phyloP scores from a whole-genome alignment of 768 basidiomycete genomes.

The Mycena amicta region DNA sequence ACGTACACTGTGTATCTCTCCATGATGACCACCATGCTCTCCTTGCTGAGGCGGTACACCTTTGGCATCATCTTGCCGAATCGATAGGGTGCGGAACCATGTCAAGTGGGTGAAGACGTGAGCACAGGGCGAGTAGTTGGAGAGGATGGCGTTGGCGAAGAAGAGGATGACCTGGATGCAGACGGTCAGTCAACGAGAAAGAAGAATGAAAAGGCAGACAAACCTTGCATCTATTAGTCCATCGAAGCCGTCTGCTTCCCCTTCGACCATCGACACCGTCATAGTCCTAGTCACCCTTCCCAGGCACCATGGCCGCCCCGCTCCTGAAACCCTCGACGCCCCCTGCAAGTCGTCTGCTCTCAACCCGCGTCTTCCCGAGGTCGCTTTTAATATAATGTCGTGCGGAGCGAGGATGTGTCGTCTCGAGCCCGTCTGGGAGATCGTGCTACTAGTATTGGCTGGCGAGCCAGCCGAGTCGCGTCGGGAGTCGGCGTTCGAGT shows the following conservation, averaged over 20 bases:
- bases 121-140: conserved; percentile 8
- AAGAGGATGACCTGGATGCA: conserved; percentile 13
- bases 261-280: conserved; percentile 30
- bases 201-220: background rate
- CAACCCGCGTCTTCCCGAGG: conserved; percentile 28
- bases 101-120: conserved; percentile 19
- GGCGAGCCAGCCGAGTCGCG: conserved; percentile 33
- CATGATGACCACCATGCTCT: conserved; percentile 80
- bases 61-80: conserved; percentile 91
- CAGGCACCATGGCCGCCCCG: conserved; percentile 44
- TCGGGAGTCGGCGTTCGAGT: background rate
- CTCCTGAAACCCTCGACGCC: conserved; percentile 52
- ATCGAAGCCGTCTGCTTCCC: conserved; percentile 1
- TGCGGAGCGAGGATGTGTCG: conserved; percentile 35
- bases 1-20: conserved; percentile 76
- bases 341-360: background rate
- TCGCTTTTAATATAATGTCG: conserved; percentile 53
- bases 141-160: conserved; percentile 11
- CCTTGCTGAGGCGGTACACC: conserved; percentile 72
- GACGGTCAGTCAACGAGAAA: background rate
- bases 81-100: conserved; percentile 50
- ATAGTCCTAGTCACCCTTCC: conserved; percentile 48
- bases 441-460: conserved; percentile 31
- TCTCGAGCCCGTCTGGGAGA: conserved; percentile 37
- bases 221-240: conserved; percentile 22